A percentile compares a stretch with the other conserved stretches of the same genome.
Evolutionary conservation across 2,329 filamentous ascomycete species (phyloP).

Genomic region (Microdochium trichocladiopsis): DNA sequence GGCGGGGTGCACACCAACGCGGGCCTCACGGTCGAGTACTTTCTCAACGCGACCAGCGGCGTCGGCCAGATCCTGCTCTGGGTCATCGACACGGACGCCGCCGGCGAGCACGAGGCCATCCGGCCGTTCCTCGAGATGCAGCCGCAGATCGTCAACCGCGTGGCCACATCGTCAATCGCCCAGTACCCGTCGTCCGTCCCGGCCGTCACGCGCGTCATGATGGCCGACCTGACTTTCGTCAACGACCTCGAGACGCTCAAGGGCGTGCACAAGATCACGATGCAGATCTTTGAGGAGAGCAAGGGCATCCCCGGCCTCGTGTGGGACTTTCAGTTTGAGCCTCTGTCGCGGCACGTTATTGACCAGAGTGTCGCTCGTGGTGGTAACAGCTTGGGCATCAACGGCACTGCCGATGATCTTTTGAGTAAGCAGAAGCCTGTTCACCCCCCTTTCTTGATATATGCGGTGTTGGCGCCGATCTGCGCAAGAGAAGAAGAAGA

Average conservation of each 20-base stretch:
- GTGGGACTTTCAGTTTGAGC: conserved; percentile 10
- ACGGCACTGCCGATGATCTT: conserved; percentile 4
- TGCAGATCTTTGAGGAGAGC: conserved; percentile 3
- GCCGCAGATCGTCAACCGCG: conserved; percentile 9
- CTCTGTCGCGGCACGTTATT: conserved; percentile 4
- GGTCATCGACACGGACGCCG: conserved; percentile 8
- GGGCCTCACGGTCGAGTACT: conserved; percentile 10
- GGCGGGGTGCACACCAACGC: not conserved
- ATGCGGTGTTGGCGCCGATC: conserved; percentile 16
- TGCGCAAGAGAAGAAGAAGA: too few species aligned
- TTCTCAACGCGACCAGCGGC: conserved; percentile 8
- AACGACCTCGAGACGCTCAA: conserved; percentile 7
- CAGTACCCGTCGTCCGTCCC: conserved; percentile 7
- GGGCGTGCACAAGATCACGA: conserved; percentile 7
- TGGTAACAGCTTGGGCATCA: conserved; percentile 8
- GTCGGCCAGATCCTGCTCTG: conserved; percentile 4
- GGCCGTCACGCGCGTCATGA: conserved; percentile 5
- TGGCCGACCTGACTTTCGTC: conserved; percentile 8
- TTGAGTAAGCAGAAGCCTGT: not conserved
- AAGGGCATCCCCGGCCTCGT: conserved; percentile 5
- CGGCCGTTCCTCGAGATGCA: conserved; percentile 10
- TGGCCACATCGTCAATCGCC: conserved; percentile 7
- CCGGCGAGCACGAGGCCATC: conserved; percentile 6
- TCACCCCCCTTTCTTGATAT: conserved; percentile 3
- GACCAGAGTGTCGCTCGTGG: conserved; percentile 1